Base-by-base conservation (phyloP, 2,329 filamentous ascomycete genomes). In the Paraphaeosphaeria sporulosa region DNA sequence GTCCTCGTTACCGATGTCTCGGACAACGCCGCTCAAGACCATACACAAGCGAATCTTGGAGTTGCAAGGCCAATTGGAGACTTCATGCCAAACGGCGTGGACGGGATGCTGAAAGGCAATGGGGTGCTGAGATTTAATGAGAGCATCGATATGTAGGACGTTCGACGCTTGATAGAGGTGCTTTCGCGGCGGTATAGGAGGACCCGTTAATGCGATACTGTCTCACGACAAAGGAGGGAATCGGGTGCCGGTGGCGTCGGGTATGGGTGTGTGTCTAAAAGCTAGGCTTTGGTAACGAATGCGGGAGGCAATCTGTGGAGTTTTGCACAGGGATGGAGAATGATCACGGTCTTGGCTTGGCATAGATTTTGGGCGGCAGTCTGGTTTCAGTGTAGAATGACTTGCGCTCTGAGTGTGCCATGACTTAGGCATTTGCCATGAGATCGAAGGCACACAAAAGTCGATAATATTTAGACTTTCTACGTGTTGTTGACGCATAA, bases 111-210 rank as follows among this genome's bases (percentile, higher is more conserved):
- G 74, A 93, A 89, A 80, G 87, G 86, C 51, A 93, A 96, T 74
- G 95, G 94, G 12, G 91, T 98, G 65, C 80, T 99, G 76, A 86
- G 91, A 68, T 99, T 99, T 78, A 96, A 94, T 76, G 94, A 97
- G 79, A 93, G 90, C 64, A 93, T 98, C 21, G 82, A 84, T 48
- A 78, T 81, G 71, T 81, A 68, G 62, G 27, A 43, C 55, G 4
- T 38, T 47, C 46, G 46, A 27, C 27, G 44, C 36, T 43, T 40
- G 4, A 21, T 49, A 9, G 15, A 23, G 23, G 6, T 40, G 21
- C 4, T 36, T 9, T 12, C 2, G 10, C 13, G 10, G 12, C 17
- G 25, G 17, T 23, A 21, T n/a, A n/a, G 9, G 2, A 30, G 27
- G 47, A 32, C 27, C 12, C n/a, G 47, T 15, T 15, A 10, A 7